Evolutionary conservation across 148 eudicot species (phyloP).

Genomic region (Spergularia marina): DNA sequence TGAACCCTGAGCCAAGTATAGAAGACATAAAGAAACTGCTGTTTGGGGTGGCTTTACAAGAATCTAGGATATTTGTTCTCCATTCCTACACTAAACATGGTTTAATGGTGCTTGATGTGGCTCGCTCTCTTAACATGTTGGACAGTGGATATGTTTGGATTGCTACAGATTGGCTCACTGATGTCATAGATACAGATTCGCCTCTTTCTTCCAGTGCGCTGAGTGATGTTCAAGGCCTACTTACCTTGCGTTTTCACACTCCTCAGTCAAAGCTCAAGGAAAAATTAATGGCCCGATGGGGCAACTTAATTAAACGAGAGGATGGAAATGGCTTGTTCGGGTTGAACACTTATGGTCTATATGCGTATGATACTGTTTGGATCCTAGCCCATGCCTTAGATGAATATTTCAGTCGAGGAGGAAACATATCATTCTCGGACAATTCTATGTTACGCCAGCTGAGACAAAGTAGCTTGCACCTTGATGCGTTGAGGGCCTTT

Average conservation of each 20-base stretch:
- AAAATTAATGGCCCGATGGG: slow-evolving; percentile 48
- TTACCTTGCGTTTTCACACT: slow-evolving; percentile 50
- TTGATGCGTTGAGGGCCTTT: slow-evolving; percentile 56
- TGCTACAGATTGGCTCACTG: slow-evolving; percentile 65
- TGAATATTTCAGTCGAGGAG: slow-evolving; percentile 52
- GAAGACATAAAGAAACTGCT: slow-evolving; percentile 44
- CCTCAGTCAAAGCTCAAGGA: slow-evolving; percentile 46
- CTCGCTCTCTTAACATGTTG: slow-evolving; percentile 55
- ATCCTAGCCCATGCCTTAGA: slow-evolving; percentile 63
- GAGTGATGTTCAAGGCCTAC: slow-evolving; percentile 48
- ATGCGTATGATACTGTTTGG: slow-evolving; percentile 87
- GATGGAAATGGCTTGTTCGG: slow-evolving; percentile 35
- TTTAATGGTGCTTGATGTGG: slow-evolving; percentile 43
- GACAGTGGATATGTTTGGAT: slow-evolving; percentile 66
- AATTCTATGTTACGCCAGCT: slow-evolving; percentile 31
- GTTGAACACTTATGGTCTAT: slow-evolving; percentile 53
- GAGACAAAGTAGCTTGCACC: slow-evolving; percentile 34
- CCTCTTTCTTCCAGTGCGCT: slow-evolving; percentile 32
- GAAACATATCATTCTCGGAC: slow-evolving; percentile 55
- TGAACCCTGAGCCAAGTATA: slow-evolving; percentile 33
- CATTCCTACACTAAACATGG: slow-evolving; percentile 44
- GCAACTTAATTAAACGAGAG: slow-evolving; percentile 32
- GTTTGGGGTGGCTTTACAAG: slow-evolving; percentile 40
- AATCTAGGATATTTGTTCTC: slow-evolving; percentile 55
- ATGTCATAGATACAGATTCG: slow-evolving; percentile 44